A percentile compares a stretch with the other conserved stretches of the same genome.
Evolutionary conservation across 768 basidiomycete genomes (phyloP).

Genomic region (Tylopilus sp.): DNA sequence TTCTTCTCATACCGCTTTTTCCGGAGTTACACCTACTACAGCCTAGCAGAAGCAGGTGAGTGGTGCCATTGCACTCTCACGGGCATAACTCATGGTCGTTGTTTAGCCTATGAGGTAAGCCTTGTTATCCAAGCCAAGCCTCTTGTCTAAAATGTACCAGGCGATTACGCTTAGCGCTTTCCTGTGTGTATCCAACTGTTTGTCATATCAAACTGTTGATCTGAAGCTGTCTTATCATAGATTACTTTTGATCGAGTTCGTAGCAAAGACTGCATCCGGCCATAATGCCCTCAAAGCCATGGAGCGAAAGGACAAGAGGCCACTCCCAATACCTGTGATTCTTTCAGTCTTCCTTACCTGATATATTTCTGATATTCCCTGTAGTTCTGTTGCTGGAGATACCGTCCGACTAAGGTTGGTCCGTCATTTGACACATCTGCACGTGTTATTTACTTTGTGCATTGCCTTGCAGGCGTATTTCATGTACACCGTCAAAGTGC

Average conservation of each 20-base stretch:
- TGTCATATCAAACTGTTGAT: not conserved
- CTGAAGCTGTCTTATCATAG: conserved; percentile 34
- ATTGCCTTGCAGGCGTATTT: conserved; percentile 62
- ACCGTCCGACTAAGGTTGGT: conserved; percentile 71
- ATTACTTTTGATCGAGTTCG: conserved; percentile 80
- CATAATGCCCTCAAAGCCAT: conserved; percentile 67
- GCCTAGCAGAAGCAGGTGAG: conserved; percentile 49
- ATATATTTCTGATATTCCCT: not conserved
- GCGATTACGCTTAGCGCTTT: conserved; percentile 85
- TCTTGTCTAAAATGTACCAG: conserved; percentile 36
- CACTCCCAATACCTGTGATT: conserved; percentile 64
- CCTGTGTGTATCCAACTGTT: conserved; percentile 48
- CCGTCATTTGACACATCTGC: not conserved
- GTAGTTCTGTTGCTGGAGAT: conserved; percentile 80
- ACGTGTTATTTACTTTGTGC: conserved; percentile 4
- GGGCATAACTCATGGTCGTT: conserved; percentile 23
- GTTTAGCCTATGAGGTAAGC: conserved; percentile 64
- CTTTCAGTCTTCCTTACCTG: not conserved
- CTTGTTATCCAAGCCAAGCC: not conserved
- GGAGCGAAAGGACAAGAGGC: conserved; percentile 72
- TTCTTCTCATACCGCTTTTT: conserved; percentile 87
- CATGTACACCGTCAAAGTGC: conserved; percentile 82
- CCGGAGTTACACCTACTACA: conserved; percentile 68
- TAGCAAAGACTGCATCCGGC: conserved; percentile 63
- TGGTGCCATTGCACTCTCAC: conserved; percentile 6